Evolutionary conservation across 352 stramenopile species (phyloP).

Genomic region (Bremia lactucae): DNA sequence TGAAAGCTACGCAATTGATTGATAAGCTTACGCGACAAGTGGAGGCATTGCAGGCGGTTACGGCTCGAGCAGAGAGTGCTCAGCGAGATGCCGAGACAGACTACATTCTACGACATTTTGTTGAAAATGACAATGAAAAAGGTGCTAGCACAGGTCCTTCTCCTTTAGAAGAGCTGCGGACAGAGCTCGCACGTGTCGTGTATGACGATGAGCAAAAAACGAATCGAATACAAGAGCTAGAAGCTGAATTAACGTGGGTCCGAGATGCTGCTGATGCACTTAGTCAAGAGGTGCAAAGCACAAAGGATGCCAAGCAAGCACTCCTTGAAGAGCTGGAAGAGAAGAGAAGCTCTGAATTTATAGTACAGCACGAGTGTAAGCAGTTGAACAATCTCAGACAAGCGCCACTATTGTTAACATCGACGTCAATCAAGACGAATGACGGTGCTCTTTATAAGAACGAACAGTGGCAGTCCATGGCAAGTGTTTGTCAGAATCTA

Average conservation of each 20-base stretch:
- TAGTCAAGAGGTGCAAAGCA: conserved; percentile 3
- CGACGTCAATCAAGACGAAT: not conserved
- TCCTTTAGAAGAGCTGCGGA: not conserved
- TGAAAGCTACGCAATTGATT: conserved; percentile 3
- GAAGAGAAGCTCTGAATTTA: not conserved
- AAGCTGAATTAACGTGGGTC: conserved; percentile 6
- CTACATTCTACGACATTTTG: conserved; percentile 9
- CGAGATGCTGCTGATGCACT: conserved; percentile 6
- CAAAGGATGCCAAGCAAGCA: not conserved
- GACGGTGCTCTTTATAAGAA: not conserved
- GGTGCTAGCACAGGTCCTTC: not conserved
- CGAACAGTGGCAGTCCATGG: conserved; percentile 4
- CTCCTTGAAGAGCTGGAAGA: not conserved
- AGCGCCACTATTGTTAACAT: not conserved
- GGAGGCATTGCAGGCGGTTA: not conserved
- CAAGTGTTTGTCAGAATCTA: conserved; percentile 3
- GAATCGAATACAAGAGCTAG: conserved; percentile 4
- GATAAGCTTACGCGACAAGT: conserved; percentile 6
- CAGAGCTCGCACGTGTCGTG: not conserved
- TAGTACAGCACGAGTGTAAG: not conserved
- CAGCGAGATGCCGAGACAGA: conserved; percentile 16
- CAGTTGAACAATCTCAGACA: not conserved
- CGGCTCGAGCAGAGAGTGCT: conserved; percentile 8
- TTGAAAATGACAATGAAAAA: conserved; percentile 14
- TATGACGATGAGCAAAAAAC: conserved; percentile 4